Base-by-base conservation (phyloP, 495 filamentous ascomycete genomes). In the Aspergillus coremiiformis region DNA sequence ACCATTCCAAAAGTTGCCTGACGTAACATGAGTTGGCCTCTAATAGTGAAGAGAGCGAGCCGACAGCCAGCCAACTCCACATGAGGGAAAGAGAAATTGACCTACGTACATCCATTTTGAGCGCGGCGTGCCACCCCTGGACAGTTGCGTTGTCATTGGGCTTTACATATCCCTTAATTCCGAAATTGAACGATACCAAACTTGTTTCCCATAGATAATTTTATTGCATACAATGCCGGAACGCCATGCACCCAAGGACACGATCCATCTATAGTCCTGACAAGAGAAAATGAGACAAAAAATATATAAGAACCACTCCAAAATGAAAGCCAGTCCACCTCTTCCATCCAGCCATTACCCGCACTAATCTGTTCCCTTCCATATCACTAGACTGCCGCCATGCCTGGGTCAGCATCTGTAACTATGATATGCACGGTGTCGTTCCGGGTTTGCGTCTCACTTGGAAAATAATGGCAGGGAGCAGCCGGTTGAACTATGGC, bases 1-100 rank as follows among this genome's bases (percentile, higher is more conserved):
- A 7, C 54, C 57, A 37, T 63, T 63, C 57, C 62, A 65, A 65
- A 84, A 75, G 64, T 76, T 83, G 64, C 65, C 32, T 35, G 14
- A 3, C 5, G 14, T 12, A 4, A 35, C 14, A 35, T 6, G 32
- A 4, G 14, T 35, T 62, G 1, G 63, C 24, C 9, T 27, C 24
- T 27, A 27, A 9, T 27, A 9, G 24, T 27, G 9, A 27, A 27
- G 24, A 4, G 24, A 9, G 24, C 4, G 24, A 27, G 24, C n/a
- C n/a, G n/a, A n/a, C n/a, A n/a, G n/a, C n/a, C n/a, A n/a, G n/a
- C n/a, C n/a, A n/a, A n/a, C n/a, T n/a, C n/a, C n/a, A n/a, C n/a
- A n/a, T n/a, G n/a, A n/a, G n/a, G n/a, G n/a, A n/a, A n/a, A n/a
- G n/a, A n/a, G n/a, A n/a, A n/a, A n/a, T n/a, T n/a, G n/a, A n/a